Evolutionary conservation across 2,329 filamentous ascomycete genomes (phyloP).

Genomic region (Cladophialophora immunda): DNA sequence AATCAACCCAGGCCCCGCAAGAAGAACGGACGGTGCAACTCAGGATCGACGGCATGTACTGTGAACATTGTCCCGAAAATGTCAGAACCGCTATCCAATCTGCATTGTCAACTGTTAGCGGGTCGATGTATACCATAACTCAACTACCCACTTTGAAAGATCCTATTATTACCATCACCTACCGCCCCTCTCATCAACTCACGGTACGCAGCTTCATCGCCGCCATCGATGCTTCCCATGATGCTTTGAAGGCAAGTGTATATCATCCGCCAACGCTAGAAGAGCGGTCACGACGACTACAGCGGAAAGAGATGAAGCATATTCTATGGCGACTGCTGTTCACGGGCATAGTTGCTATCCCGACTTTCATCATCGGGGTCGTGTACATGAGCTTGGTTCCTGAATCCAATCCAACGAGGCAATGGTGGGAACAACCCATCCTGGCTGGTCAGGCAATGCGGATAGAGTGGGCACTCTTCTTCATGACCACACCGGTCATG

Average conservation of each 20-base stretch:
- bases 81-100: constrained; percentile 45
- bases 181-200: constrained; percentile 73
- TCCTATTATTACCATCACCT: constrained; percentile 75
- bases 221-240: constrained; percentile 72
- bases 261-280: constrained; percentile 85
- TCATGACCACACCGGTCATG: constrained; percentile 85
- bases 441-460: constrained; percentile 75
- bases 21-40: constrained; percentile 67
- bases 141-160: constrained; percentile 65
- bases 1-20: constrained; percentile 38
- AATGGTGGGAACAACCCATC: constrained; percentile 75
- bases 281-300: constrained; percentile 78
- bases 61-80: constrained; percentile 71
- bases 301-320: constrained; percentile 72
- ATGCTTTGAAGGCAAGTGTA: constrained; percentile 72
- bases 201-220: constrained; percentile 79
- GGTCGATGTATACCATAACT: constrained; percentile 58
- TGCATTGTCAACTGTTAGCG: constrained; percentile 40
- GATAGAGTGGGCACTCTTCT: constrained; percentile 79
- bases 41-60: constrained; percentile 76
- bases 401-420: constrained; percentile 63
- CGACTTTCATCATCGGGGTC: constrained; percentile 86
- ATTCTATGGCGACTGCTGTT: constrained; percentile 76
- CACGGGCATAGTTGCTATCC: constrained; percentile 75
- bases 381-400: constrained; percentile 87